Conservation (phyloP, 2,329 filamentous ascomycete genomes). For the Coniochaeta pulveracea region DNA sequence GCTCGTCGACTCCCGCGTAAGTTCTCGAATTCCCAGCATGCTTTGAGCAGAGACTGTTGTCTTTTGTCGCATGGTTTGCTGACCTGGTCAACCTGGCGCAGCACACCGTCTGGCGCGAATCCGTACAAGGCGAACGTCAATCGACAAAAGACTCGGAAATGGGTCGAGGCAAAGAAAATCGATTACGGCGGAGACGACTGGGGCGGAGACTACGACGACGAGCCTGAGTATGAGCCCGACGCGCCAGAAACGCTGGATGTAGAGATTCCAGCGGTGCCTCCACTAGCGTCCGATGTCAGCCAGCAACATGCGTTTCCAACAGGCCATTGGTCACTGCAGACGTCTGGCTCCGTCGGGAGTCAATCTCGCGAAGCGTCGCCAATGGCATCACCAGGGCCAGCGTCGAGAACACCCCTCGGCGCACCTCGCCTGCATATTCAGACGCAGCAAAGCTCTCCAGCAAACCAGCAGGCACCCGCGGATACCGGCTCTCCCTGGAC, state of each 20-base stretch:
- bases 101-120: constrained; percentile 14
- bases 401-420: neutral
- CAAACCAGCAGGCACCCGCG: constrained; percentile 2
- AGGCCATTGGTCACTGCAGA: neutral
- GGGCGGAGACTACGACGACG: constrained; percentile 62
- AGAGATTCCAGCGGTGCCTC: no score
- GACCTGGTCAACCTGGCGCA: no score
- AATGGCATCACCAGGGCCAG: neutral
- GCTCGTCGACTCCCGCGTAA: constrained; percentile 2
- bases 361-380: neutral
- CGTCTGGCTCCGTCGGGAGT: neutral
- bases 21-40: no score
- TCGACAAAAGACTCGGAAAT: constrained; percentile 84
- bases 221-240: constrained; percentile 35
- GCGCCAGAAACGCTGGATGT: constrained; percentile 3
- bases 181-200: constrained; percentile 92
- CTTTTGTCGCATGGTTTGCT: no score
- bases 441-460: constrained; percentile 5
- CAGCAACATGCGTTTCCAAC: constrained; percentile 2
- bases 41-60: no score
- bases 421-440: constrained; percentile 5
- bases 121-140: constrained; percentile 76
- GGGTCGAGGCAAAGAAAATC: constrained; percentile 79
- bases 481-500: constrained; percentile 2
- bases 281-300: no score